Evolutionary conservation across 2,329 filamentous ascomycete species (phyloP).

Genomic region (Aspergillus ochraceus): DNA sequence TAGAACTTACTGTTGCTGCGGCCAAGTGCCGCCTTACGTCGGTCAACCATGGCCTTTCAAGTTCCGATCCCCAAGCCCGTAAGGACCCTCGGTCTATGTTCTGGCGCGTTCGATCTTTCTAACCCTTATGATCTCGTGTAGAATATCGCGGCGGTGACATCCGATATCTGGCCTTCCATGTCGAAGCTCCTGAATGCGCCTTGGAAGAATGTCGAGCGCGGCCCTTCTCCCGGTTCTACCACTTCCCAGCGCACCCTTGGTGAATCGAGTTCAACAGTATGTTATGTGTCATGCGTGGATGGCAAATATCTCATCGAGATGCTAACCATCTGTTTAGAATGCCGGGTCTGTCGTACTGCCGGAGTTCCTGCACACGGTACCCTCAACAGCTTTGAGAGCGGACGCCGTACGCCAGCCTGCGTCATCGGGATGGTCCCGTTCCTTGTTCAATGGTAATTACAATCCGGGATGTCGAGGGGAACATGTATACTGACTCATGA

Average conservation of each 20-base stretch:
- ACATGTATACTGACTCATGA: background rate
- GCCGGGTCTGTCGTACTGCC: slow-evolving; percentile 20
- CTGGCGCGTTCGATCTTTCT: slow-evolving; percentile 9
- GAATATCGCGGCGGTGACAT: slow-evolving; percentile 46
- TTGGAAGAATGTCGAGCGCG: slow-evolving; percentile 33
- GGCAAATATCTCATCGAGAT: background rate
- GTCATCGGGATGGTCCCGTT: slow-evolving; percentile 17
- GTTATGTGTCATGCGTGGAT: slow-evolving; percentile 4
- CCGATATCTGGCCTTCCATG: slow-evolving; percentile 47
- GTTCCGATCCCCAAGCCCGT: slow-evolving; percentile 50
- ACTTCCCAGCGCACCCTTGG: slow-evolving; percentile 14
- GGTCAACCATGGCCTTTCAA: slow-evolving; percentile 53
- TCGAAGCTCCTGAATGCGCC: slow-evolving; percentile 39
- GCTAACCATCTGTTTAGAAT: slow-evolving; percentile 16
- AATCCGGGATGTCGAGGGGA: background rate
- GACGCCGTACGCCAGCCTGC: slow-evolving; percentile 19
- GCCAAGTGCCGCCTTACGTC: slow-evolving; percentile 38
- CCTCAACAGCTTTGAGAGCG: slow-evolving; percentile 26
- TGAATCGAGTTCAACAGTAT: slow-evolving; percentile 23
- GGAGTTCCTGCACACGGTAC: slow-evolving; percentile 26
- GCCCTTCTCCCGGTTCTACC: slow-evolving; percentile 16
- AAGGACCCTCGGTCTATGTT: slow-evolving; percentile 20
- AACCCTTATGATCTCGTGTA: slow-evolving; percentile 27
- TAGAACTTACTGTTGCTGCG: slow-evolving; percentile 24
- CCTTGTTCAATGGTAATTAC: slow-evolving; percentile 23